Evolutionary conservation across 2,329 filamentous ascomycete species (phyloP), one percentile per base, ranked within the genome.

Genomic region (Botrytis medusae): DNA sequence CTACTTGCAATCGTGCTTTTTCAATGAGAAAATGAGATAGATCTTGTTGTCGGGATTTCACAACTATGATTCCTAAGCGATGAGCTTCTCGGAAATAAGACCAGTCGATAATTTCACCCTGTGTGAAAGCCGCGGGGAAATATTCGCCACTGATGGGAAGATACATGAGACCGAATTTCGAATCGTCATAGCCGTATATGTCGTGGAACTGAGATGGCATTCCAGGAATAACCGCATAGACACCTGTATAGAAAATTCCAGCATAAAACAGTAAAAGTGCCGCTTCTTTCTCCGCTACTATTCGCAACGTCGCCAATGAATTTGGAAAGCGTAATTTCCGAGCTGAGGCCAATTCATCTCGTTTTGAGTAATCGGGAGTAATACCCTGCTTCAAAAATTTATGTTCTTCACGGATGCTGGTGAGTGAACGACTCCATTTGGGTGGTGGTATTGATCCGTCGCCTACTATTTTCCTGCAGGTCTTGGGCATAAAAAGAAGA

Each of bases 51-150:
- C 87, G 86, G 65, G 84, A 86, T 76, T 85, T 85, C 72, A 86
- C 86, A 71, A 90, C 84, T 0, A 84, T 78, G 16, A 92, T 82
- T 16, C 87, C 87, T 0, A 88, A 80, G 8, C 81, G 83, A 16
- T 81, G 79, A 20, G 90, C 90, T 73, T 91, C 86, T 1, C 90
- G 87, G 1, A 86, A 85, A 79, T 90, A 94, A 79, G 92, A 93
- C 86, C 88, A 72, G 48, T 90, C 88, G 2, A 89, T 81, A 1
- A 89, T 64, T 32, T 81, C 80, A 10, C 92, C 91, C 73, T 87
- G 85, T 16, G 78, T 79, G 37, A 78, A 89, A 85, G 69, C 86
- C 79, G 86, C 82, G 0, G 83, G 77, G 9, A 86, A 79, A 20
- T 84, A 84, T 0, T 86, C 86, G 1, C 77, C 81, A 0, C 85